Evolutionary conservation across 1,139 yeast genomes (phyloP), one percentile per base, ranked within the genome.

Genomic region (Protomyces gravidus): DNA sequence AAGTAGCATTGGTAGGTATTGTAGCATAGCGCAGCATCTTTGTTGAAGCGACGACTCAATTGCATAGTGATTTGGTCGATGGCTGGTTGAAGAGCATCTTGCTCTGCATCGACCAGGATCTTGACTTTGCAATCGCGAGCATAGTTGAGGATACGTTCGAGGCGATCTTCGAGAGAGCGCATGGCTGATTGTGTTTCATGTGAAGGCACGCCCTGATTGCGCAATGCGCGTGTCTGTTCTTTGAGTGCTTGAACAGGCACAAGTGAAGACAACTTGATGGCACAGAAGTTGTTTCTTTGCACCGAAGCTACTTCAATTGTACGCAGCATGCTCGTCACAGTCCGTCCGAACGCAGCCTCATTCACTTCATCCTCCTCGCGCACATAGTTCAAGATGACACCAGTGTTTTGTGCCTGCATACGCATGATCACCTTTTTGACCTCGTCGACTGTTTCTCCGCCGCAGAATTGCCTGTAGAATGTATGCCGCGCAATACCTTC

Each of bases 1-100:
- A 92, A 78, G 73, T 92, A 92, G 89, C 90, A 83, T 75, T 92
- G 98, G 71, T 92, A 80, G 17, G 98, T 92, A 45, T 97, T 97
- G 60, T 88, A 87, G 28, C 89, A 88, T 27, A 87, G 81, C 2
- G 75, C 70, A n/a, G 55, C 75, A 47, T 75, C 68, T 51, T 81
- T 81, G 76, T 90, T 90, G 75, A 82, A 90, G 69, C 80, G 81
- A 65, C 81, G 71, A 78, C 86, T 89, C 72, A 90, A 78, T 68
- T 84, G 80, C 71, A 96, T 81, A 76, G 92, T 97, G 65, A 89
- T 80, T 66, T 86, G 89, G 71, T 90, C 90, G 39, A 90, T 97
- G 67, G 96, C 97, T 64, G 82, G 84, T 74, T 92, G 97, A 64
- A 90, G 78, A 64, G 85, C 87, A 71, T 80, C 81, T 72, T 89